Evolutionary conservation across 2,329 filamentous ascomycete genomes (phyloP).

Genomic region (Whalleya microplaca): DNA sequence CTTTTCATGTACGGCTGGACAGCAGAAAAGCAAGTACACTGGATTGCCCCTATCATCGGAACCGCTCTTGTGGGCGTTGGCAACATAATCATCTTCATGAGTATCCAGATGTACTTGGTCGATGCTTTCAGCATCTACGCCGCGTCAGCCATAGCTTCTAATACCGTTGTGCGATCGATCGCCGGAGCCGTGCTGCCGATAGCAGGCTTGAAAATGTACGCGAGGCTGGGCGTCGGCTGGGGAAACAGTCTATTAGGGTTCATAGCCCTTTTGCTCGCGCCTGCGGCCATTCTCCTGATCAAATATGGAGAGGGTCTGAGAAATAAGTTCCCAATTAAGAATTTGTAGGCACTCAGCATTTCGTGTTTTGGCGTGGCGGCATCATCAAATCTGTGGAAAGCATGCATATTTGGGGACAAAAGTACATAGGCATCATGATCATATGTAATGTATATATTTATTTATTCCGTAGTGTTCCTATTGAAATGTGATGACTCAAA

Average conservation of each 20-base stretch:
- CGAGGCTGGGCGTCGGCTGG: slow-evolving; percentile 37
- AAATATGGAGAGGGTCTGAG: slow-evolving; percentile 28
- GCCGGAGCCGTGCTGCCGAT: slow-evolving; percentile 60
- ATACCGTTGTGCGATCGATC: slow-evolving; percentile 54
- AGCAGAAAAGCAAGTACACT: slow-evolving; percentile 43
- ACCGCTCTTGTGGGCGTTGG: slow-evolving; percentile 50
- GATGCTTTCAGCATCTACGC: slow-evolving; percentile 50
- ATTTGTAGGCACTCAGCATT: slow-evolving; percentile 9
- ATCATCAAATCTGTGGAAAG: not conserved
- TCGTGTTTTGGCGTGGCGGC: not conserved
- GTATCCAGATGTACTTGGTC: slow-evolving; percentile 61
- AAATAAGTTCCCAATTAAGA: slow-evolving; percentile 19
- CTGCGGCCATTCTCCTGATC: slow-evolving; percentile 26
- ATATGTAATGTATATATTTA: no score
- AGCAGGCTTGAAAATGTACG: slow-evolving; percentile 42
- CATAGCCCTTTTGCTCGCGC: slow-evolving; percentile 32
- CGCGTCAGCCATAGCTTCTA: slow-evolving; percentile 56
- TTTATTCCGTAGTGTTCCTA: no score
- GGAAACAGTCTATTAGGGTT: slow-evolving; percentile 38
- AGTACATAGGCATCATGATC: not conserved
- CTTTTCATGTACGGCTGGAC: slow-evolving; percentile 43
- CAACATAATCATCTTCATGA: slow-evolving; percentile 48
- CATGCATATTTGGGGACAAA: not conserved
- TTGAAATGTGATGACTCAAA: no score
- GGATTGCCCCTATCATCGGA: slow-evolving; percentile 57